Conservation (phyloP, 2,329 filamentous ascomycete genomes). For the Grosmannia clavigera region DNA sequence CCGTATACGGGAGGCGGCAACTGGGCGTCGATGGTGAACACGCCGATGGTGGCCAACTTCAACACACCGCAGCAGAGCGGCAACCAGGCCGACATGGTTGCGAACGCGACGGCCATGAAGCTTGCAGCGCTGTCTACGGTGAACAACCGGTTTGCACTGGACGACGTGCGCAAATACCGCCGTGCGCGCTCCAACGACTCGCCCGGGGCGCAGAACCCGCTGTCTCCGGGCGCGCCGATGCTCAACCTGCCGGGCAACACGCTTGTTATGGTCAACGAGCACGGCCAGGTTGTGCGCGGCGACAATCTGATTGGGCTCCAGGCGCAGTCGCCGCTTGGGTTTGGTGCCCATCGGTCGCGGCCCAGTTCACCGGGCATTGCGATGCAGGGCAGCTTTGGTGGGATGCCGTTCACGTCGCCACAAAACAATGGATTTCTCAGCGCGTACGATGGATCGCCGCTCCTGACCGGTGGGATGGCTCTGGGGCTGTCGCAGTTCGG, state of each 20-base stretch:
- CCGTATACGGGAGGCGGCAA: conserved; percentile 76
- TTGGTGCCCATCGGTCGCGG: conserved; percentile 64
- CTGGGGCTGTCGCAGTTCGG: conserved; percentile 58
- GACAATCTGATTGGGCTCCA: conserved; percentile 79
- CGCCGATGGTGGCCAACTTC: conserved; percentile 86
- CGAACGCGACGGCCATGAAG: conserved; percentile 98
- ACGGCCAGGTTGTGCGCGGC: conserved; percentile 73
- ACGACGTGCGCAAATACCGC: conserved; percentile 94
- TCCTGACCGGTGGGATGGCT: conserved; percentile 47
- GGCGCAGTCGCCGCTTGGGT: conserved; percentile 36
- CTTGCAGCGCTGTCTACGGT: conserved; percentile 92
- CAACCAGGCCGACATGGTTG: conserved; percentile 88
- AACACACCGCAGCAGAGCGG: conserved; percentile 39
- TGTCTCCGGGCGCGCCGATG: conserved; percentile 54
- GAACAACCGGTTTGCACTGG: conserved; percentile 93
- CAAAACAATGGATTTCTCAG: conserved; percentile 91
- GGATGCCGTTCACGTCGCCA: conserved; percentile 67
- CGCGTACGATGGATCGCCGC: conserved; percentile 67
- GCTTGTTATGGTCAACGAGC: conserved; percentile 88
- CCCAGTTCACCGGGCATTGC: conserved; percentile 82
- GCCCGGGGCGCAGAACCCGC: conserved; percentile 39
- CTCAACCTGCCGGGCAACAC: conserved; percentile 53
- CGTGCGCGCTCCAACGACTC: conserved; percentile 82
- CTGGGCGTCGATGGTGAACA: conserved; percentile 98
- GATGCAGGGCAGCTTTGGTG: conserved; percentile 55